Evolutionary conservation across 1,139 yeast species (phyloP).

Genomic region (Diutina pseudorugosa): DNA sequence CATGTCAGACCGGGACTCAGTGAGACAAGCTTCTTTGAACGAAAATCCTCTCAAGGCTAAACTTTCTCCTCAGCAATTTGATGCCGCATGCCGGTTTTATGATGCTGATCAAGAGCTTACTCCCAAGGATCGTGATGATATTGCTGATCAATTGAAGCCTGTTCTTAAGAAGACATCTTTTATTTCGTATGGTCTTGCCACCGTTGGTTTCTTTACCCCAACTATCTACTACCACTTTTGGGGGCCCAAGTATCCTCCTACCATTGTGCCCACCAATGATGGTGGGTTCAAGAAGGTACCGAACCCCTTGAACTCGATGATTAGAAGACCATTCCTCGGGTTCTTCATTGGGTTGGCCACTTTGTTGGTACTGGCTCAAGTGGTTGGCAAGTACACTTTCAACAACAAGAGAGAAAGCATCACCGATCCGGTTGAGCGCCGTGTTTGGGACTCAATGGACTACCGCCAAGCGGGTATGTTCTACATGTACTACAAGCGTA

Average conservation of each 20-base stretch:
- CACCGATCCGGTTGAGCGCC: slow-evolving; percentile 10
- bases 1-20: not conserved
- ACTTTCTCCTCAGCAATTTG: slow-evolving; percentile 24
- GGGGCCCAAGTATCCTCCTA: not conserved
- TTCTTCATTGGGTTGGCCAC: slow-evolving; percentile 20
- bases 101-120: slow-evolving; percentile 28
- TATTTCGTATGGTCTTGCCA: slow-evolving; percentile 13
- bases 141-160: slow-evolving; percentile 20
- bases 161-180: slow-evolving; percentile 16
- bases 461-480: slow-evolving; percentile 25
- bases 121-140: slow-evolving; percentile 18
- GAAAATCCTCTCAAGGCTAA: slow-evolving; percentile 8
- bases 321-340: slow-evolving; percentile 24
- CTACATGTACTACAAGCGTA: slow-evolving; percentile 22
- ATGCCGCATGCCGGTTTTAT: slow-evolving; percentile 27
- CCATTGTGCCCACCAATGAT: not conserved
- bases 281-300: not conserved
- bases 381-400: slow-evolving; percentile 16
- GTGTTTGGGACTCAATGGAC: slow-evolving; percentile 29
- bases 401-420: slow-evolving; percentile 9
- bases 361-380: slow-evolving; percentile 17
- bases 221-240: slow-evolving; percentile 8
- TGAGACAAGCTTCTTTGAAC: not conserved
- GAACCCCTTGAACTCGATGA: slow-evolving; percentile 5
- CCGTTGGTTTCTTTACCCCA: slow-evolving; percentile 15